These are phyloP conservation scores for Poronia punctata DNA, from an alignment of 495 filamentous ascomycete genomes.

Conservation along the genomic window DNA sequence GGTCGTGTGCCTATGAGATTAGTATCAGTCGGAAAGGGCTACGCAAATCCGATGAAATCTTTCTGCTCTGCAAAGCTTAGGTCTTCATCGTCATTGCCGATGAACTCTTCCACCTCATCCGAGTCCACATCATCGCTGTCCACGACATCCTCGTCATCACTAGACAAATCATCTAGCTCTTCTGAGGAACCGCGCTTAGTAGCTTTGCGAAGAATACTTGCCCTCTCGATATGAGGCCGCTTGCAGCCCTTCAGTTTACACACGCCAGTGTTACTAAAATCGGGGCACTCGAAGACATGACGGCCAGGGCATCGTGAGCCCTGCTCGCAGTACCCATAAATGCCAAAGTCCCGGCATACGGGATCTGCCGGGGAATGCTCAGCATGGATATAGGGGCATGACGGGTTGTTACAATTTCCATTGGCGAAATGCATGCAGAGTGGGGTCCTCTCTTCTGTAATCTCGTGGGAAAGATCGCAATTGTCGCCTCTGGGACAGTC, in stretches of 20 bases:
- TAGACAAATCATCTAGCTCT: conserved; percentile 71
- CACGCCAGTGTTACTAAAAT: conserved; percentile 82
- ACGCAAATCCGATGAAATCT: conserved; percentile 43
- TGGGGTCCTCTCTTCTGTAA: conserved; percentile 77
- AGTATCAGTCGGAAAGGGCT: conserved; percentile 9
- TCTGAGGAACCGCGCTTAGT: conserved; percentile 28
- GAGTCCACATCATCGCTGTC: conserved; percentile 87
- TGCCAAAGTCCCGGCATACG: conserved; percentile 79
- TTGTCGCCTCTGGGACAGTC: conserved; percentile 69
- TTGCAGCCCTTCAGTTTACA: conserved; percentile 81
- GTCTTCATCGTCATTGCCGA: conserved; percentile 37
- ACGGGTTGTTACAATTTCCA: conserved; percentile 80
- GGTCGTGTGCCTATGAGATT: conserved; percentile 14
- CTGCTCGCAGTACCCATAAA: conserved; percentile 84
- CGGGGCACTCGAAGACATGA: conserved; percentile 85
- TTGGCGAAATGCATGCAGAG: conserved; percentile 84
- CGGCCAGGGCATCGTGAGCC: conserved; percentile 71
- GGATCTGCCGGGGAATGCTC: conserved; percentile 72
- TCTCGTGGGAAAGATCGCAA: conserved; percentile 91
- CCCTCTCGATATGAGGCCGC: conserved; percentile 82
- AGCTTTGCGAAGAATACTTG: conserved; percentile 52
- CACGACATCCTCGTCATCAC: conserved; percentile 74
- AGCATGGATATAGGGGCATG: conserved; percentile 87
- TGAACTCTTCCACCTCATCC: conserved; percentile 72
- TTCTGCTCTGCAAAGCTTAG: conserved; percentile 36